These are phyloP conservation scores for Alternaria postmessia DNA, from an alignment of 2,329 filamentous ascomycete genomes.

Conservation along the genomic window DNA sequence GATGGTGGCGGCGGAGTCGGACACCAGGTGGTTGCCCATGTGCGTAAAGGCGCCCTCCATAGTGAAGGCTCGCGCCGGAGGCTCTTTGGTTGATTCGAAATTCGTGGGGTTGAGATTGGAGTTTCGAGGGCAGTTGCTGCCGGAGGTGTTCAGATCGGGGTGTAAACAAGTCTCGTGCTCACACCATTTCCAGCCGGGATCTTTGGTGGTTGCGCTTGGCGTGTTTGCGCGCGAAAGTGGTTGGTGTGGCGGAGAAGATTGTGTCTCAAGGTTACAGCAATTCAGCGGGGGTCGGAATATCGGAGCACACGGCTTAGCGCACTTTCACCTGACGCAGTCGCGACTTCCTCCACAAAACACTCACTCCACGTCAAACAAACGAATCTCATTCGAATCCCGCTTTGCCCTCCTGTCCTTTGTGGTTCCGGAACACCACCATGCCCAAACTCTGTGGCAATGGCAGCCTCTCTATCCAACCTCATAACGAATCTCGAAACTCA, in stretches of 20 bases:
- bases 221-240: conserved; percentile 27
- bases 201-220: conserved; percentile 20
- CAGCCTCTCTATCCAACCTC: neutral
- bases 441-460: neutral
- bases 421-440: neutral
- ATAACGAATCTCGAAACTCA: neutral
- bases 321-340: conserved; percentile 1
- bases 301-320: conserved; percentile 14
- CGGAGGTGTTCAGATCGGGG: conserved; percentile 2
- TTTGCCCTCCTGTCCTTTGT: neutral
- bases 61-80: conserved; percentile 21
- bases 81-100: conserved; percentile 5
- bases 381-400: neutral
- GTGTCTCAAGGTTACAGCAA: conserved; percentile 10
- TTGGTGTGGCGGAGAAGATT: conserved; percentile 30
- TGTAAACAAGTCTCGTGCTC: conserved; percentile 14
- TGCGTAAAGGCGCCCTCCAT: conserved; percentile 93
- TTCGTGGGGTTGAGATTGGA: conserved; percentile 12
- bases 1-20: conserved; percentile 84
- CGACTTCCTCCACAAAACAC: neutral
- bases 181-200: conserved; percentile 38
- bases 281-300: conserved; percentile 18
- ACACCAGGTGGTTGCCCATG: conserved; percentile 85
- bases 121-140: conserved; percentile 13
- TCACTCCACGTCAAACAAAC: neutral